A percentile compares a stretch with the other conserved stretches of the same genome.
These are phyloP conservation scores for Boehmeria nivea DNA, from an alignment of 306 rosid species.

Conservation along the genomic window DNA sequence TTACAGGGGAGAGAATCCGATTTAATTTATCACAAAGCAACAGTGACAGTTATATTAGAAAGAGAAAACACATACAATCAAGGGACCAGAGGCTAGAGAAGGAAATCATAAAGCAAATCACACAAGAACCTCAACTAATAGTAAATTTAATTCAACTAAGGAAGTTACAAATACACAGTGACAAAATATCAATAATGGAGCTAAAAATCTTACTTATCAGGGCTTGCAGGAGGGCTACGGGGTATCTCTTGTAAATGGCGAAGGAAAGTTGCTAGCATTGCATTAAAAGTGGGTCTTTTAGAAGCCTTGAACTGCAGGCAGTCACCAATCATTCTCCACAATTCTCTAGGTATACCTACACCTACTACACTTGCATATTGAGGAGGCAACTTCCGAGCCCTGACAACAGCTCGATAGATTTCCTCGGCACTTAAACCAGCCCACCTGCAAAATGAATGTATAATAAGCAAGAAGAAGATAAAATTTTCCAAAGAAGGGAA, in stretches of 20 bases:
- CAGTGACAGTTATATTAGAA: too few species aligned
- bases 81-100: too few species aligned
- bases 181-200: conserved; percentile 17
- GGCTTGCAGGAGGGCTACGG: conserved; percentile 87
- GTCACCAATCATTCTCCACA: conserved; percentile 99
- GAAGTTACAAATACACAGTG: too few species aligned
- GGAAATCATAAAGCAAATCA: too few species aligned
- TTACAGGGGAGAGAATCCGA: too few species aligned
- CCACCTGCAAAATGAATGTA: conserved; percentile 73
- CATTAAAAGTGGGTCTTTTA: conserved; percentile 80
- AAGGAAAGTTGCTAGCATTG: conserved; percentile 84
- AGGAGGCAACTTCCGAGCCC: conserved; percentile 82
- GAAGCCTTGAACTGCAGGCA: conserved; percentile 93
- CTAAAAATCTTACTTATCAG: conserved; percentile 70
- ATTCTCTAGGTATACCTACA: conserved; percentile 93
- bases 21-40: too few species aligned
- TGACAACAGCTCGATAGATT: conserved; percentile 78
- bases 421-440: conserved; percentile 89
- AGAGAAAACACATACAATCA: too few species aligned
- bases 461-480: conserved; percentile 18
- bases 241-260: conserved; percentile 96
- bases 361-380: conserved; percentile 98
- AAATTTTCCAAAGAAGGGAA: conserved; percentile 28
- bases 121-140: too few species aligned
- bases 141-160: too few species aligned